Evolutionary conservation across 441 rosid species (phyloP).

Genomic region (Biscutella laevigata): DNA sequence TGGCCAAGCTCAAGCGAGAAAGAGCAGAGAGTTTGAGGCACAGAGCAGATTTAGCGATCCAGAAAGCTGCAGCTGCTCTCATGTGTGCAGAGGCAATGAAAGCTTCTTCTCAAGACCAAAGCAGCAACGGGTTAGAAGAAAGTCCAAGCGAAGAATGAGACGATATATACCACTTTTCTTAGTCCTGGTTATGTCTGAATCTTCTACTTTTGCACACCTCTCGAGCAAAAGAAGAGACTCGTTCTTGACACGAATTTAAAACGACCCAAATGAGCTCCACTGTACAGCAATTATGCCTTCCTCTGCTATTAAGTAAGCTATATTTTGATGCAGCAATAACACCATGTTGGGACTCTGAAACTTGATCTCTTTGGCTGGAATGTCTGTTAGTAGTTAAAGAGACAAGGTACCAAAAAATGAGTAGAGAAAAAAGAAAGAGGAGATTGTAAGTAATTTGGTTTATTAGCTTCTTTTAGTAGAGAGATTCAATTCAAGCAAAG

Average conservation of each 20-base stretch:
- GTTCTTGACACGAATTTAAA: constrained; percentile 10
- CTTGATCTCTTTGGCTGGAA: constrained; percentile 21
- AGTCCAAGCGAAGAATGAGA: constrained; percentile 22
- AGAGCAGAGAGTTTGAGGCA: constrained; percentile 65
- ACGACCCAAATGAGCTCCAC: constrained; percentile 15
- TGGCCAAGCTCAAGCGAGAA: constrained; percentile 78
- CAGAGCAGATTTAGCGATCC: constrained; percentile 78
- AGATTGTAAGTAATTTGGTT: constrained; percentile 50
- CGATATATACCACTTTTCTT: constrained; percentile 4
- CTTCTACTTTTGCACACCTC: no score
- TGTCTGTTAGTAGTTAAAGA: constrained; percentile 16
- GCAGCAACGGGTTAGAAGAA: constrained; percentile 11
- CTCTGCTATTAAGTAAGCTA: constrained; percentile 13
- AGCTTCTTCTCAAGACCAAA: constrained; percentile 41
- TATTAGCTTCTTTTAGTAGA: constrained; percentile 18
- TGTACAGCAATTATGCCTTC: constrained; percentile 20
- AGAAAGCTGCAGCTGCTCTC: constrained; percentile 81
- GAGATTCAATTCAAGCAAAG: constrained; percentile 13
- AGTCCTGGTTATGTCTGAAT: neutral
- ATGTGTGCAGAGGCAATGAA: constrained; percentile 78
- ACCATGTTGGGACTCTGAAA: constrained; percentile 12
- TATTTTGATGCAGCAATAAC: constrained; percentile 27
- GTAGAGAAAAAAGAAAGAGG: neutral
- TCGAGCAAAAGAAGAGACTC: constrained; percentile 4
- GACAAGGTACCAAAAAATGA: constrained; percentile 1